A percentile compares a stretch with the other conserved stretches of the same genome.
phyloP scores from a whole-genome alignment of 371 early-diverging fungal species.

The Mortierella sp. region DNA sequence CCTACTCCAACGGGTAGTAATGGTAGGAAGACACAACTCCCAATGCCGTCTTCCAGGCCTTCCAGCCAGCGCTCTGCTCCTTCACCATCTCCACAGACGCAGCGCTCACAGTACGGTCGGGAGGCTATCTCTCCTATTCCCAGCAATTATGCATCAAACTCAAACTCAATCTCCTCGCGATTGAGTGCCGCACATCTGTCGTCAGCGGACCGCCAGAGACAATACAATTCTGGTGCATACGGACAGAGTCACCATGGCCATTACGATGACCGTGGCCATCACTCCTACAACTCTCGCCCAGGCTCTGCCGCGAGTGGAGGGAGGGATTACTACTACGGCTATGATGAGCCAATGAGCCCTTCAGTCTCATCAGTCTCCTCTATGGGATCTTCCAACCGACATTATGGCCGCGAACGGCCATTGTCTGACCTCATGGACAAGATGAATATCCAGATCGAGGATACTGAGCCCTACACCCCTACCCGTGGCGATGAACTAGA shows the following conservation, averaged over 20 bases:
- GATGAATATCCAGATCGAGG: constrained; percentile 48
- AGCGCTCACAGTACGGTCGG: constrained; percentile 29
- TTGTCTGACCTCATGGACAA: constrained; percentile 35
- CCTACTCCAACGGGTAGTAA: constrained; percentile 5
- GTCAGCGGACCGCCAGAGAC: constrained; percentile 26
- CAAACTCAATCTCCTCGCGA: constrained; percentile 3
- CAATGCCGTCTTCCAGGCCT: constrained; percentile 25
- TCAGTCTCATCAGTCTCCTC: constrained; percentile 32
- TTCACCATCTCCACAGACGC: constrained; percentile 32
- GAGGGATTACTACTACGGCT: constrained; percentile 28
- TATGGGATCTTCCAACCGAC: constrained; percentile 13
- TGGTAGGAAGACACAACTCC: constrained; percentile 24
- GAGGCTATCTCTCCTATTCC: constrained; percentile 29
- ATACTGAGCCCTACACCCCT: constrained; percentile 58
- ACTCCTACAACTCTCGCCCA: constrained; percentile 27
- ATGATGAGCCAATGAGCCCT: constrained; percentile 46
- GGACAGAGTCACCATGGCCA: constrained; percentile 16
- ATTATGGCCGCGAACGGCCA: constrained; percentile 28
- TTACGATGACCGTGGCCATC: constrained; percentile 15
- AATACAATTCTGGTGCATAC: constrained; percentile 21
- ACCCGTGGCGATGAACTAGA: constrained; percentile 69
- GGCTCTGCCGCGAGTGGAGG: constrained; percentile 34
- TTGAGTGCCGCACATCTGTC: constrained; percentile 4
- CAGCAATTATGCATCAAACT: constrained; percentile 11
- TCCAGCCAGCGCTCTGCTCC: constrained; percentile 13